Percentiles rank a stretch among this genome's conserved stretches.
These are phyloP conservation scores for Amesomyces nigricolor DNA, from an alignment of 2,329 filamentous ascomycete species.

Conservation along the genomic window DNA sequence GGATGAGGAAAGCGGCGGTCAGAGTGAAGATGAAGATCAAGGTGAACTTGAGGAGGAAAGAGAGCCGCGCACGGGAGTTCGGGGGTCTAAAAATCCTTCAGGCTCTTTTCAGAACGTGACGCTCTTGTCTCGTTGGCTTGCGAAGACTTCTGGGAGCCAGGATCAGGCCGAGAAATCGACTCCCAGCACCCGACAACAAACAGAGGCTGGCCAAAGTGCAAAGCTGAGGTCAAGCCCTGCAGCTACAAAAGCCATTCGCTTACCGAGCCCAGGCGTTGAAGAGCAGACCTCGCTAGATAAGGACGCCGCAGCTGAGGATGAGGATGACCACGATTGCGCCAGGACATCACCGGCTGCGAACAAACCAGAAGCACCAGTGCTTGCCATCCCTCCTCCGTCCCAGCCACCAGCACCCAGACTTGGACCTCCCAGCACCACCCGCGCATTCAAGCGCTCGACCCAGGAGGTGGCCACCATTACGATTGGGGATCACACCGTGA, in stretches of 20 bases:
- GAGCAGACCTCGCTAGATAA: neutral
- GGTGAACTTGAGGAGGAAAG: neutral
- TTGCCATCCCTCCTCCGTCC: constrained; percentile 30
- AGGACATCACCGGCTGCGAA: neutral
- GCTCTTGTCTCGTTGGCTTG: constrained; percentile 43
- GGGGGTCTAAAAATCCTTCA: neutral
- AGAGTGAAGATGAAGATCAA: neutral
- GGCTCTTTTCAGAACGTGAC: constrained; percentile 27
- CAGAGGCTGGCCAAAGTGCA: neutral
- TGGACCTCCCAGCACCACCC: constrained; percentile 20
- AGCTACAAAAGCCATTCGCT: neutral
- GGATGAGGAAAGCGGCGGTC: neutral
- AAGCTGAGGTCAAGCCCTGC: neutral
- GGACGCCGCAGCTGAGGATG: neutral
- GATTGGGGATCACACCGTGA: constrained; percentile 62
- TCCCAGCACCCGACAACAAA: neutral
- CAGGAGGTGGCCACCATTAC: constrained; percentile 68
- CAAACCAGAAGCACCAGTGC: constrained; percentile 14
- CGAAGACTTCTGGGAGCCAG: constrained; percentile 32
- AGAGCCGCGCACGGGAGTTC: neutral
- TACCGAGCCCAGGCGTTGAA: neutral
- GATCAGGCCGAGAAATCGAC: neutral
- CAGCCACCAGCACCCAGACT: constrained; percentile 28
- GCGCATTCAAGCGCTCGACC: constrained; percentile 49
- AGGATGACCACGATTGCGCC: constrained; percentile 16